Percentiles rank a stretch among this genome's conserved stretches.
phyloP scores from a whole-genome alignment of 441 rosid species.

The Monsonia emarginata region DNA sequence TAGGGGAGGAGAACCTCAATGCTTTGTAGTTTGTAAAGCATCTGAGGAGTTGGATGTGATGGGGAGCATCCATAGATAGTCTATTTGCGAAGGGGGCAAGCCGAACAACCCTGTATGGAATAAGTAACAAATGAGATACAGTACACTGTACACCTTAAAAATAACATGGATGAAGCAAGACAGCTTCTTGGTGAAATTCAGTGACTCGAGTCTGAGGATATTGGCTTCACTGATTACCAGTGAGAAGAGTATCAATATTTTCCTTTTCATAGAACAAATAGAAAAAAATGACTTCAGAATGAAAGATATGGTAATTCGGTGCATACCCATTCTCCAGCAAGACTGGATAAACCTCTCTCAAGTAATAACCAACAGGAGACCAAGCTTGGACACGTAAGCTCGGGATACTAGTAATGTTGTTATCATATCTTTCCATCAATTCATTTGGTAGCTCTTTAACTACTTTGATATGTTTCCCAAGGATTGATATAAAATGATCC shows the following conservation, averaged over 20 bases:
- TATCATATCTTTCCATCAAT: conserved; percentile 45
- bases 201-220: background rate
- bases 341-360: conserved; percentile 51
- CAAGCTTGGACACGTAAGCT: conserved; percentile 62
- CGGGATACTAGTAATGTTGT: conserved; percentile 51
- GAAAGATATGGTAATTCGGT: background rate
- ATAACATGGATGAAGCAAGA: background rate
- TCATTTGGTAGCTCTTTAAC: conserved; percentile 62
- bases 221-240: conserved; percentile 2
- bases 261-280: background rate
- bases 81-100: conserved; percentile 84
- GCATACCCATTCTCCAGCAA: conserved; percentile 62
- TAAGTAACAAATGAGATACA: conserved; percentile 11
- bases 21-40: conserved; percentile 85
- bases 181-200: background rate
- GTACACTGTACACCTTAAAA: background rate
- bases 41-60: conserved; percentile 68
- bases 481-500: conserved; percentile 62
- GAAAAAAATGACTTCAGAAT: background rate
- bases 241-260: background rate
- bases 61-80: conserved; percentile 79
- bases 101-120: conserved; percentile 60
- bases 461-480: conserved; percentile 55
- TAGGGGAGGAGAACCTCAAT: conserved; percentile 54
- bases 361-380: conserved; percentile 60